Evolutionary conservation across 495 filamentous ascomycete genomes (phyloP), one percentile per base, ranked within the genome.

Genomic region (Chaetomium fimeti): DNA sequence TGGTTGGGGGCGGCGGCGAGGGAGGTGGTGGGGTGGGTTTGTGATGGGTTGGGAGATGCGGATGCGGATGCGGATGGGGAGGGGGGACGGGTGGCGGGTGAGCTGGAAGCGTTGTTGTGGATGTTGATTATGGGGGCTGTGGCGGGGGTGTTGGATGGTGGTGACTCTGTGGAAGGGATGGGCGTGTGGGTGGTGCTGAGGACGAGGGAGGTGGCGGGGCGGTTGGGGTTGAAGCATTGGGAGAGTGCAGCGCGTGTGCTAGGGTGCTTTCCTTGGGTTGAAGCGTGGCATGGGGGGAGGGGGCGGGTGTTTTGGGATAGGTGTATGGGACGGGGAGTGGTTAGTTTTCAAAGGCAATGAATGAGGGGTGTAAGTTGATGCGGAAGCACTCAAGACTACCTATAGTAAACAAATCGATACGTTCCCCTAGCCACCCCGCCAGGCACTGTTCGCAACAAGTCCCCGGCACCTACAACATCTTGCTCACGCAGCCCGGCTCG

Each of bases 401-500:
- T 36, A 36, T 9, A 9, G 9, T 4, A 36, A 5, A 36, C 32
- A 36, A 5, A 4, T 36, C 32, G 38, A 15, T 40, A 40, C 38
- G 12, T 40, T 12, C 38, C 38, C 38, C 29, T 7, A 7, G 7
- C 29, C 29, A 32, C 38, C 38, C 13, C 13, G 11, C 38, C 13
- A 2, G 38, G 8, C 38, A 40, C 13, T 15, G 4, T 40, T 6
- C 38, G 11, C 38, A 15, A 40, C 9, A 40, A 2, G 5, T 2
- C 53, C 36, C 18, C 22, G 12, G 13, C 20, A 24, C 32, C 15
- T 40, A 25, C 16, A 54, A 18, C 48, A 62, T 28, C 38, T 28
- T 62, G 24, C 2, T 18, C 36, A 62, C 60, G 29, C 36, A 43
- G 0, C 60, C 60, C 22, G 60, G 60, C 48, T 42, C 60, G 11